Base-by-base conservation (phyloP, 768 basidiomycete species). In the Pleurotus citrinopileatus region DNA sequence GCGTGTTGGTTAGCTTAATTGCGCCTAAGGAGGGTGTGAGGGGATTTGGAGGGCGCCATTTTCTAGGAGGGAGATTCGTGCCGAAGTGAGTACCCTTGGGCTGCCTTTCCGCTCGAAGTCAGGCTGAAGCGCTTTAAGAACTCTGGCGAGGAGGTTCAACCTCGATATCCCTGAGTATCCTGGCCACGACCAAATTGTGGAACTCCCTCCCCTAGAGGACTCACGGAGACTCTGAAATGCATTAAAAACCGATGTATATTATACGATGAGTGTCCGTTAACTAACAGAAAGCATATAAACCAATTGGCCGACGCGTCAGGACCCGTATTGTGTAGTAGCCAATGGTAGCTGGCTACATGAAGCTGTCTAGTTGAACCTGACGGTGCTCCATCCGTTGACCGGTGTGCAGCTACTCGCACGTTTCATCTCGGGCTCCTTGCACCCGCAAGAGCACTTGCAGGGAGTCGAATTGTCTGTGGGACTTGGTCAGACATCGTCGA, bases 11-110 rank as follows among this genome's bases (percentile, higher is more conserved):
- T 55, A 95, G 91, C 63, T 72, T 99, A 65, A 99, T 97, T 0
- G 95, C 93, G 8, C 97, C 97, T 0, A 99, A 99, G 70, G 74
- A 86, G 60, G 97, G 97, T 2, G 91, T 90, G 7, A 80, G 73
- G 62, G 65, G 64, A 12, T 98, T 91, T 69, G 80, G 67, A 23
- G 94, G 95, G 9, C 76, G 82, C 29, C 97, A 99, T 74, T 97
- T 93, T 65, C 79, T 98, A 1, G 97, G 96, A 1, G 97, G 97
- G 1, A 76, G 97, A 56, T 99, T 99, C 65, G 81, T 98, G 17
- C 85, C 94, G 4, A 88, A 79, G 94, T 95, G 60, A 60, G 86
- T 74, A 40, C 27, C 20, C 5, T 47, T 22, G 28, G 32, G 7
- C 7, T 15, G 32, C 32, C 38, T 12, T 40, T 32, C 29, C 13